Percentiles rank a stretch among this genome's conserved stretches.
phyloP scores from a whole-genome alignment of 495 filamentous ascomycete genomes.

The Aspergillus indologenus region DNA sequence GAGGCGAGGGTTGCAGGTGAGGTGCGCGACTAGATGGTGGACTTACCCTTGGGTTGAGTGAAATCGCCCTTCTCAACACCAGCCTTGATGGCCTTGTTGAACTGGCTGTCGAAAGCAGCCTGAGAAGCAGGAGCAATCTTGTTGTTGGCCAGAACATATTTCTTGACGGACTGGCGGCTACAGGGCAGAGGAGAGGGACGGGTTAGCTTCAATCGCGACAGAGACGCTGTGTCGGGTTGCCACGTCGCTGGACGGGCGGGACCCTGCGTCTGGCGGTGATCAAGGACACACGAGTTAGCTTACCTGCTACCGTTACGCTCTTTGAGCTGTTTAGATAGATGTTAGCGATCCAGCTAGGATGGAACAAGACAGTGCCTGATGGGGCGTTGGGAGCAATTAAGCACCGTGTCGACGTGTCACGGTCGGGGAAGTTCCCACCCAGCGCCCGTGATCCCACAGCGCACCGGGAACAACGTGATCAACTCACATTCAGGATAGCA shows the following conservation, averaged over 20 bases:
- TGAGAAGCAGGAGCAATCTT: slow-evolving; percentile 65
- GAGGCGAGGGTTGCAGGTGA: not conserved
- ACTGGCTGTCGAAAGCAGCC: slow-evolving; percentile 78
- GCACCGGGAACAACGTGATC: slow-evolving; percentile 34
- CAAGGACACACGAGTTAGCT: slow-evolving; percentile 29
- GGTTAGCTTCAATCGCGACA: slow-evolving; percentile 17
- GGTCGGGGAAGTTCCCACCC: slow-evolving; percentile 35
- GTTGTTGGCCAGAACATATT: slow-evolving; percentile 97
- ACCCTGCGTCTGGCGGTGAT: slow-evolving; percentile 11
- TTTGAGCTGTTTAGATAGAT: slow-evolving; percentile 51
- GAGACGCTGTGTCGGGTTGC: slow-evolving; percentile 12
- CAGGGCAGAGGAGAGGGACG: slow-evolving; percentile 8
- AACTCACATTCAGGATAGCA: slow-evolving; percentile 64
- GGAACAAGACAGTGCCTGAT: slow-evolving; percentile 16
- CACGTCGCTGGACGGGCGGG: slow-evolving; percentile 20
- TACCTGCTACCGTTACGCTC: slow-evolving; percentile 65
- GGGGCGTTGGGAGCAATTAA: slow-evolving; percentile 25
- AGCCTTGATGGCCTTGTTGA: slow-evolving; percentile 87
- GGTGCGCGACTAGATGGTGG: slow-evolving; percentile 1
- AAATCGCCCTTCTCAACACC: slow-evolving; percentile 91
- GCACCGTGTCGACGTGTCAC: slow-evolving; percentile 38
- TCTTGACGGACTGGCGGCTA: slow-evolving; percentile 95
- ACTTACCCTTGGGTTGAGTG: slow-evolving; percentile 91
- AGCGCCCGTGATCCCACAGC: slow-evolving; percentile 37
- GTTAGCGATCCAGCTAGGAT: slow-evolving; percentile 32